A percentile compares a stretch with the other conserved stretches of the same genome.
Conservation (phyloP, 352 stramenopile genomes). For the Phytophthora pini region DNA sequence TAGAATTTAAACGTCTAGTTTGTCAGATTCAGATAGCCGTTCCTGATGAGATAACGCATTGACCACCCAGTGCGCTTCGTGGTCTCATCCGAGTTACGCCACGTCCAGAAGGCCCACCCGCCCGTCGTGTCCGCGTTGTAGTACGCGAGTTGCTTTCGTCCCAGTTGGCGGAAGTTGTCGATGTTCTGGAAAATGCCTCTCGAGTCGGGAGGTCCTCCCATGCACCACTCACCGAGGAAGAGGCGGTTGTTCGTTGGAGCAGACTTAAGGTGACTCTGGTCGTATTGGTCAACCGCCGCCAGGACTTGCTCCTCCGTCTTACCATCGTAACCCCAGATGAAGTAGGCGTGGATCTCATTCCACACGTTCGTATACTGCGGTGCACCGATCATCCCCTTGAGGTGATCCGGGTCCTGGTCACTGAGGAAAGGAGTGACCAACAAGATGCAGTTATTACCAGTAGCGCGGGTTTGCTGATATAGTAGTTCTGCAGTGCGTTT, state of each 20-base stretch:
- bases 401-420: constrained; percentile 35
- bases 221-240: constrained; percentile 64
- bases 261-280: constrained; percentile 18
- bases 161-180: constrained; percentile 39
- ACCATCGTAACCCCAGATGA: constrained; percentile 48
- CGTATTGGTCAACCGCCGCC: constrained; percentile 29
- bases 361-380: constrained; percentile 59
- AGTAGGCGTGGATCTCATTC: constrained; percentile 69
- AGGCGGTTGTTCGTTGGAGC: constrained; percentile 20
- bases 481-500: constrained; percentile 45
- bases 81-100: constrained; percentile 51
- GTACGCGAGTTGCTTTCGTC: constrained; percentile 36
- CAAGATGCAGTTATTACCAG: constrained; percentile 56
- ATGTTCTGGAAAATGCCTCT: constrained; percentile 37
- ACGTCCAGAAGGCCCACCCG: constrained; percentile 63
- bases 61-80: constrained; percentile 47
- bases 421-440: constrained; percentile 44
- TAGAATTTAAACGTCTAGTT: not conserved
- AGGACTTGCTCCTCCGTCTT: constrained; percentile 32
- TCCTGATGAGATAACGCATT: constrained; percentile 39
- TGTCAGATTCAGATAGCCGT: constrained; percentile 24
- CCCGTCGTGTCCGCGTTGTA: constrained; percentile 23
- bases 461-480: constrained; percentile 46
- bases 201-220: constrained; percentile 37
- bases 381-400: constrained; percentile 37